Conservation (phyloP, 1,284 basidiomycete species). For the Pseudozyma tsukubaensis region DNA sequence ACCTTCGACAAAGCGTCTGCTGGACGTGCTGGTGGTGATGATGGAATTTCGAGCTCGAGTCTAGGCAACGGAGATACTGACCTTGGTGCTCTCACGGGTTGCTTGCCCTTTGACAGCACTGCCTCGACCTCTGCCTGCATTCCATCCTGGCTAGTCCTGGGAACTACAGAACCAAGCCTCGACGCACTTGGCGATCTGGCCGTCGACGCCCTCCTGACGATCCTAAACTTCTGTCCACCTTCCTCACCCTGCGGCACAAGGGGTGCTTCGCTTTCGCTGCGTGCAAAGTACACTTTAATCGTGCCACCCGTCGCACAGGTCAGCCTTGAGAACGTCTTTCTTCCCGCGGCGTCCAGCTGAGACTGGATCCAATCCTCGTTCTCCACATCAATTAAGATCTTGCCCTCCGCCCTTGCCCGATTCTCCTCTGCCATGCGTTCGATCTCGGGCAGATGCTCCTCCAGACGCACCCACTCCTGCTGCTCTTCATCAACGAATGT, state of each 20-base stretch:
- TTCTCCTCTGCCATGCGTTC: slow-evolving; percentile 12
- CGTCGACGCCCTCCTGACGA: slow-evolving; percentile 9
- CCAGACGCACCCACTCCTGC: slow-evolving; percentile 19
- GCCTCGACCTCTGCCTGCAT: not conserved
- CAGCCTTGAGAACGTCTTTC: slow-evolving; percentile 11
- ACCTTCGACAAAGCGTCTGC: not conserved
- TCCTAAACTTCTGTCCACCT: slow-evolving; percentile 2
- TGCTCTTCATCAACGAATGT: slow-evolving; percentile 25
- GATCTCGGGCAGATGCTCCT: slow-evolving; percentile 14
- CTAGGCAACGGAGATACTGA: slow-evolving; percentile 1
- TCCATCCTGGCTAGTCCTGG: not conserved
- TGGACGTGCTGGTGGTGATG: not conserved
- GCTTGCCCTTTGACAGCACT: not conserved
- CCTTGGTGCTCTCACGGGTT: not conserved
- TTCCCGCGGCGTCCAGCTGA: slow-evolving; percentile 16
- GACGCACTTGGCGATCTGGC: slow-evolving; percentile 6
- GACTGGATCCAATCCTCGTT: slow-evolving; percentile 9
- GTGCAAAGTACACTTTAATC: slow-evolving; percentile 15
- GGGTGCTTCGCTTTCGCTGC: not conserved
- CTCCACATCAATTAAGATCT: slow-evolving; percentile 23
- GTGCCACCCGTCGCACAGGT: slow-evolving; percentile 12
- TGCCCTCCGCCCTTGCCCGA: slow-evolving; percentile 19
- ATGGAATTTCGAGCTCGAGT: not conserved
- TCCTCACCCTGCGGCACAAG: not conserved
- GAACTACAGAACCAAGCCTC: slow-evolving; percentile 3